Evolutionary conservation across 768 basidiomycete species (phyloP), one percentile per base, ranked within the genome.

Genomic region (Mycena crocata): DNA sequence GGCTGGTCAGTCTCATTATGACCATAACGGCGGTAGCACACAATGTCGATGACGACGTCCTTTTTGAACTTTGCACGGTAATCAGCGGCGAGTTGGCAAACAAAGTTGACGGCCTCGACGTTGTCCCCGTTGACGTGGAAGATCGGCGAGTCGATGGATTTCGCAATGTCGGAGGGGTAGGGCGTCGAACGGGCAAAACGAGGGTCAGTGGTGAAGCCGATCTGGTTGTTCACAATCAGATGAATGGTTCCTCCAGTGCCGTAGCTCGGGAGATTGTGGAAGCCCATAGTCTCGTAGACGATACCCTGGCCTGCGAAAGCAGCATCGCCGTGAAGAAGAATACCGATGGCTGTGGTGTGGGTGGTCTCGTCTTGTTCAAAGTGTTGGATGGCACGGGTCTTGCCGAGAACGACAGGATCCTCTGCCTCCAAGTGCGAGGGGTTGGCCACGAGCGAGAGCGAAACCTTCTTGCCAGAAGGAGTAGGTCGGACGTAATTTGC

Each of bases 81-180:
- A 78, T 99, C 97, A 32, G 97, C 97, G 30, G 97, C 98, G 61
- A 99, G 90, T 74, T 97, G 96, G 81, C 95, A 97, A 42, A 99
- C 97, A 75, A 96, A 99, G 78, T 94, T 99, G 78, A 99, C 96
- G 24, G 97, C 97, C 80, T 99, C 97, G 66, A 92, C 93, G 73
- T 98, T 95, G 85, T 99, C 97, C 49, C 97, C 97, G 74, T 99
- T 99, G 75, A 99, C 98, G 80, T 99, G 97, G 90, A 99, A 97
- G 80, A 99, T 98, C 54, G 97, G 97, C 0, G 98, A 87, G 73
- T 99, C 98, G 76, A 99, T 99, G 51, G 95, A 90, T 80, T 99
- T 99, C 68, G 98, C 98, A 70, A 99, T 93, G 76, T 99, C 98
- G 59, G 97, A 98, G 15, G 93, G 93, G 82, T 99, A 99, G 52